Evolutionary conservation across 2,329 filamentous ascomycete species (phyloP).

Genomic region (Pseudonectria foliicola): DNA sequence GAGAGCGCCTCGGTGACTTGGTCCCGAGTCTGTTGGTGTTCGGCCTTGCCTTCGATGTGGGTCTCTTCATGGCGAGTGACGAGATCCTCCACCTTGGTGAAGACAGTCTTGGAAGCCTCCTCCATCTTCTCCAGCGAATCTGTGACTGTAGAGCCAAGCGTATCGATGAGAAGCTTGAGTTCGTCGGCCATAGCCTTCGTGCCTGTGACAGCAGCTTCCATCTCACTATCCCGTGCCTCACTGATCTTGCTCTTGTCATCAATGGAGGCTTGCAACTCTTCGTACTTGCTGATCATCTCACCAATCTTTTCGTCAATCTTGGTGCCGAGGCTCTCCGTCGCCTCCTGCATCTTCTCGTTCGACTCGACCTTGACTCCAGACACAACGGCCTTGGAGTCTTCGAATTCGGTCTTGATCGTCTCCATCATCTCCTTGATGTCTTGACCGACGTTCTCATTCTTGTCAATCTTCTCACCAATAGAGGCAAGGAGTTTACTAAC

Average conservation of each 20-base stretch:
- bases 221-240: conserved; percentile 65
- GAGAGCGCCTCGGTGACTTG: conserved; percentile 69
- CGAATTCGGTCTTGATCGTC: conserved; percentile 77
- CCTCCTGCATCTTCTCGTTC: conserved; percentile 65
- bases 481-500: conserved; percentile 64
- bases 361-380: conserved; percentile 75
- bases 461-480: conserved; percentile 54
- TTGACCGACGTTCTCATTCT: conserved; percentile 50
- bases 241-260: conserved; percentile 67
- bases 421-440: conserved; percentile 67
- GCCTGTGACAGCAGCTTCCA: conserved; percentile 64
- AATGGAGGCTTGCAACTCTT: conserved; percentile 68
- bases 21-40: conserved; percentile 77
- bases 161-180: conserved; percentile 77
- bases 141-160: conserved; percentile 70
- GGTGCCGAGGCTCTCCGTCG: conserved; percentile 44
- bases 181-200: conserved; percentile 82
- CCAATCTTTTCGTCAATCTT: conserved; percentile 61
- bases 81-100: conserved; percentile 73
- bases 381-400: conserved; percentile 74
- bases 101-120: conserved; percentile 80
- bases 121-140: conserved; percentile 82
- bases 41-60: conserved; percentile 64
- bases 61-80: conserved; percentile 68
- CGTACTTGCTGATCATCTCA: conserved; percentile 79